A percentile compares a stretch with the other conserved stretches of the same genome.
phyloP scores from a whole-genome alignment of 2,329 filamentous ascomycete species.

The Colletotrichum sp. region DNA sequence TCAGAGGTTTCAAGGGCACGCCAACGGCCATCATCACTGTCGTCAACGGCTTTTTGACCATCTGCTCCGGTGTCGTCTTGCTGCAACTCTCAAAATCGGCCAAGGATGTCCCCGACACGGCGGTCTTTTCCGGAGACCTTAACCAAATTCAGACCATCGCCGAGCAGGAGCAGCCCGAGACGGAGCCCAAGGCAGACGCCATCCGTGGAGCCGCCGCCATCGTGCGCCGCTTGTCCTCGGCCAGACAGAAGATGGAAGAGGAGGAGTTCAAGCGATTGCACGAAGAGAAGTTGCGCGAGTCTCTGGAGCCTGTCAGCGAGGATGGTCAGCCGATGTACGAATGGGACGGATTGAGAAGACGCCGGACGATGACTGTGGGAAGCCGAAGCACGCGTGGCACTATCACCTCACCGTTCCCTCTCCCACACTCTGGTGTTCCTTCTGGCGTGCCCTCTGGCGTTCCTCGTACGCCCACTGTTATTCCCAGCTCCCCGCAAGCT shows the following conservation, averaged over 20 bases:
- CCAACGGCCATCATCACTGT: conserved; percentile 82
- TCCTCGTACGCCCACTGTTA: conserved; percentile 28
- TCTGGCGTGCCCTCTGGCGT: conserved; percentile 28
- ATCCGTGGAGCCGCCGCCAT: conserved; percentile 92
- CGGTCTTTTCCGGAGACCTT: conserved; percentile 90
- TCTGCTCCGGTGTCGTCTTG: conserved; percentile 90
- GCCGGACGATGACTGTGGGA: conserved; percentile 60
- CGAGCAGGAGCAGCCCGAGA: conserved; percentile 94
- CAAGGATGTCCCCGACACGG: conserved; percentile 94
- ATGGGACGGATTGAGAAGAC: conserved; percentile 88
- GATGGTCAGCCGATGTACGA: conserved; percentile 75
- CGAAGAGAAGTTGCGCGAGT: conserved; percentile 76
- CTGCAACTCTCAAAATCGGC: conserved; percentile 97
- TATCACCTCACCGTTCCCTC: conserved; percentile 5
- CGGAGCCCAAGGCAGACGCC: conserved; percentile 94
- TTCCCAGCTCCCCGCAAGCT: neutral
- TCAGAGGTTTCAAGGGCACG: conserved; percentile 92
- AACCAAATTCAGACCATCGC: conserved; percentile 96
- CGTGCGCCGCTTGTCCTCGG: conserved; percentile 78
- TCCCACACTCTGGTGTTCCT: neutral
- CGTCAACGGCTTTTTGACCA: conserved; percentile 90
- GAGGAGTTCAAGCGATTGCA: conserved; percentile 80
- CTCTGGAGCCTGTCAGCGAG: conserved; percentile 78
- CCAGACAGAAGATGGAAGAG: conserved; percentile 78
- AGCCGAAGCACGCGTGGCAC: conserved; percentile 32